Percentiles rank a stretch among this genome's conserved stretches.
Conservation (phyloP, 768 basidiomycete genomes). For the Suillus brevipes region DNA sequence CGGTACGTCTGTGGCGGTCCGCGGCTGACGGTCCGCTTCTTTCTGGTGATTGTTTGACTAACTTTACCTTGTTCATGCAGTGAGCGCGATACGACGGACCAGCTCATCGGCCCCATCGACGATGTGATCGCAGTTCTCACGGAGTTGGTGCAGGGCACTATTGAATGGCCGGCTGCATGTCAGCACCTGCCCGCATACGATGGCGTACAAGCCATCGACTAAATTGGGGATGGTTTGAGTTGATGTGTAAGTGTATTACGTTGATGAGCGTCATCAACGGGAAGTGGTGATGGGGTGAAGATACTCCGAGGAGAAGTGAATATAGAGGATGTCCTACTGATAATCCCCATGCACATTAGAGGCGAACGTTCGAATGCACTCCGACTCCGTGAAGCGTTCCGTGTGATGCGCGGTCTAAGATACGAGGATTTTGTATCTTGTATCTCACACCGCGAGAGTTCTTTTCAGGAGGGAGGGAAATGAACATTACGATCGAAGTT, state of each 20-base stretch:
- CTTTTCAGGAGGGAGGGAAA: not conserved
- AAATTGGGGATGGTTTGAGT: constrained; percentile 3
- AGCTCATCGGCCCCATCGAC: constrained; percentile 88
- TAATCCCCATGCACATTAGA: not conserved
- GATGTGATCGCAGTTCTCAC: constrained; percentile 81
- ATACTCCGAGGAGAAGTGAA: constrained; percentile 20
- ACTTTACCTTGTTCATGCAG: constrained; percentile 38
- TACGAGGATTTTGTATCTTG: constrained; percentile 1
- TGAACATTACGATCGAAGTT: constrained; percentile 1
- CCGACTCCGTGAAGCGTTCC: constrained; percentile 5
- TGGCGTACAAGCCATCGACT: constrained; percentile 84
- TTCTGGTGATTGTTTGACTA: constrained; percentile 4
- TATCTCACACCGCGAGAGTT: not conserved
- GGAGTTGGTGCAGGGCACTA: constrained; percentile 71
- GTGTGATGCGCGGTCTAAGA: not conserved
- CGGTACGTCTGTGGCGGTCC: constrained; percentile 55
- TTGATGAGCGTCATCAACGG: not conserved
- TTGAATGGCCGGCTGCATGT: constrained; percentile 80
- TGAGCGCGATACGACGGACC: constrained; percentile 93
- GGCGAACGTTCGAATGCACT: not conserved
- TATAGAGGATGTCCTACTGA: constrained; percentile 10
- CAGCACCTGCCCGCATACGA: constrained; percentile 73
- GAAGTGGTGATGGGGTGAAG: not conserved
- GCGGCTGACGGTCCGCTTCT: not conserved
- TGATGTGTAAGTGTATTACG: constrained; percentile 4